phyloP scores from a whole-genome alignment of 768 basidiomycete species.

The Filobasidium wieringae region DNA sequence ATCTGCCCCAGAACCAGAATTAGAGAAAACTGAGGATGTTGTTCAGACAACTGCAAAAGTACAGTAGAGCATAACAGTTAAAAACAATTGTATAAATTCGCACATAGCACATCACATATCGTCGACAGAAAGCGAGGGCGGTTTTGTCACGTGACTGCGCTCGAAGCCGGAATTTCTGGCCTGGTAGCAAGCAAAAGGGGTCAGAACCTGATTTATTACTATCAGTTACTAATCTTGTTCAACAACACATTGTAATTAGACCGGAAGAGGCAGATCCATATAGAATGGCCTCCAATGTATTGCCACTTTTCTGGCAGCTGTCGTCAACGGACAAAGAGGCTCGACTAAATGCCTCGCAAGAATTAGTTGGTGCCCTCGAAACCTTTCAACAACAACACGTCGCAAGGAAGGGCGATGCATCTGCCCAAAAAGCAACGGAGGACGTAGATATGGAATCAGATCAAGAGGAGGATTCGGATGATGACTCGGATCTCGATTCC shows the following conservation, averaged over 20 bases:
- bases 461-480: conserved; percentile 23
- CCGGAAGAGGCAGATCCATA: too few relatives aligned
- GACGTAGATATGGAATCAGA: conserved; percentile 40
- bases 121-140: background rate
- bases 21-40: too few relatives aligned
- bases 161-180: background rate
- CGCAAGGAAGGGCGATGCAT: background rate
- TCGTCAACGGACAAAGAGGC: conserved; percentile 69
- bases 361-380: conserved; percentile 67
- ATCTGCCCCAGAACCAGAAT: background rate
- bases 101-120: background rate
- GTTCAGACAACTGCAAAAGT: background rate
- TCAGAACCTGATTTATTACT: too few relatives aligned
- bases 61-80: background rate
- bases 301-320: conserved; percentile 87
- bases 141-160: background rate
- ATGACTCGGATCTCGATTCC: conserved; percentile 27
- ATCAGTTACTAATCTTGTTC: too few relatives aligned
- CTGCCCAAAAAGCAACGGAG: conserved; percentile 24
- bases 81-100: background rate
- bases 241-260: too few relatives aligned
- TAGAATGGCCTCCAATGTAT: conserved; percentile 62
- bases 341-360: conserved; percentile 71
- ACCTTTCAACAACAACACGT: conserved; percentile 53
- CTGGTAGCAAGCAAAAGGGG: background rate